phyloP scores from a whole-genome alignment of 345 rosid species.

The Camelina sativa region DNA sequence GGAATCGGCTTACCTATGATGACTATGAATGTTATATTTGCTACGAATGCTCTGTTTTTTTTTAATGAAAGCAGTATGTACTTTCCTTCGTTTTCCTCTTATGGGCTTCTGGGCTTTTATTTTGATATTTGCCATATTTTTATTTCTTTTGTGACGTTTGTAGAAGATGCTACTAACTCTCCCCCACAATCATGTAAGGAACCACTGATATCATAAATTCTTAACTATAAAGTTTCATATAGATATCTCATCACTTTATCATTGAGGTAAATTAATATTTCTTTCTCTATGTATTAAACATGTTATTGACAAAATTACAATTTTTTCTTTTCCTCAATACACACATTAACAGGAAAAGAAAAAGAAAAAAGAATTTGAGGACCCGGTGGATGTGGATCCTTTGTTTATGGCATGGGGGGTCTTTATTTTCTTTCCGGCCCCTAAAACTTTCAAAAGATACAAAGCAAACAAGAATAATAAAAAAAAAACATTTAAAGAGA shows the following conservation, averaged over 20 bases:
- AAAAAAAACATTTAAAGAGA: background rate
- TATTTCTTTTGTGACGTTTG: background rate
- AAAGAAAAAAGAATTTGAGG: background rate
- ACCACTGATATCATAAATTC: background rate
- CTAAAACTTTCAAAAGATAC: conserved; percentile 3
- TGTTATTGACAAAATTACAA: background rate
- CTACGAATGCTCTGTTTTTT: conserved; percentile 5
- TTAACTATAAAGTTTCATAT: background rate
- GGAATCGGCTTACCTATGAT: conserved; percentile 8
- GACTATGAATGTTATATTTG: conserved; percentile 3
- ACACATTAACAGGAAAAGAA: background rate
- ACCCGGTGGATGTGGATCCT: conserved; percentile 27
- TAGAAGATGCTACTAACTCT: conserved; percentile 3
- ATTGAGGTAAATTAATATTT: background rate
- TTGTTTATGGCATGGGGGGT: conserved; percentile 32
- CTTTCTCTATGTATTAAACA: background rate
- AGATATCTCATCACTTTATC: background rate
- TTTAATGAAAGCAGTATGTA: background rate
- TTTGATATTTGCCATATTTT: background rate
- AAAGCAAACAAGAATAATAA: background rate
- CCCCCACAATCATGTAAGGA: background rate
- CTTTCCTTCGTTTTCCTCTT: background rate
- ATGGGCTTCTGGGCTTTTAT: conserved; percentile 21
- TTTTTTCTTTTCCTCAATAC: background rate
- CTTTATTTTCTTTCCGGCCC: conserved; percentile 21